These are phyloP conservation scores for Carex arenaria DNA, from an alignment of 202 grass and related monocot species.

Conservation along the genomic window DNA sequence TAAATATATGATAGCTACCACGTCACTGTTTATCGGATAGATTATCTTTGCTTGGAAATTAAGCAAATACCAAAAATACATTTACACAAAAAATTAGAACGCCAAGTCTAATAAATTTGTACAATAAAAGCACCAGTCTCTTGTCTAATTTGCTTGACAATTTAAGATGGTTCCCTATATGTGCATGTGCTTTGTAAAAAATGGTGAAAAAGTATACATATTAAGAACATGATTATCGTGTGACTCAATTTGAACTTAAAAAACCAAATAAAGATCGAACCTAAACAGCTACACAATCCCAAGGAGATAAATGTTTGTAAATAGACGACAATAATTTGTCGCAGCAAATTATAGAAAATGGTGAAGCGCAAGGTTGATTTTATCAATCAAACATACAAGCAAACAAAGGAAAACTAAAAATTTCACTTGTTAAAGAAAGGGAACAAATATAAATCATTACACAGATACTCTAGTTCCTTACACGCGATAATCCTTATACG, in stretches of 20 bases:
- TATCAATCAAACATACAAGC: not conserved
- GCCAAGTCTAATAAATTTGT: not conserved
- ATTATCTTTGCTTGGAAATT: slow-evolving; percentile 13
- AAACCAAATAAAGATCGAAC: not conserved
- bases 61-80: not conserved
- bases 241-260: not conserved
- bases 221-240: not conserved
- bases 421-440: no score
- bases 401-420: not conserved
- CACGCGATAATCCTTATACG: not conserved
- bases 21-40: not conserved
- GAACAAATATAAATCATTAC: no score
- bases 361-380: not conserved
- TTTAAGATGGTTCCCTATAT: not conserved
- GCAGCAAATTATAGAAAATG: not conserved
- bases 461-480: no score
- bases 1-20: not conserved
- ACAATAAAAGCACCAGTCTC: not conserved
- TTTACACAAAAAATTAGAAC: not conserved
- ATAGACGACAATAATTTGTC: not conserved
- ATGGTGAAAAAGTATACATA: not conserved
- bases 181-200: not conserved
- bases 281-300: not conserved
- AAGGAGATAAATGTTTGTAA: slow-evolving; percentile 1
- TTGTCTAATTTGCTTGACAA: not conserved